Evolutionary conservation across 257 asterid species (phyloP).

Genomic region (Solanum peruvianum): DNA sequence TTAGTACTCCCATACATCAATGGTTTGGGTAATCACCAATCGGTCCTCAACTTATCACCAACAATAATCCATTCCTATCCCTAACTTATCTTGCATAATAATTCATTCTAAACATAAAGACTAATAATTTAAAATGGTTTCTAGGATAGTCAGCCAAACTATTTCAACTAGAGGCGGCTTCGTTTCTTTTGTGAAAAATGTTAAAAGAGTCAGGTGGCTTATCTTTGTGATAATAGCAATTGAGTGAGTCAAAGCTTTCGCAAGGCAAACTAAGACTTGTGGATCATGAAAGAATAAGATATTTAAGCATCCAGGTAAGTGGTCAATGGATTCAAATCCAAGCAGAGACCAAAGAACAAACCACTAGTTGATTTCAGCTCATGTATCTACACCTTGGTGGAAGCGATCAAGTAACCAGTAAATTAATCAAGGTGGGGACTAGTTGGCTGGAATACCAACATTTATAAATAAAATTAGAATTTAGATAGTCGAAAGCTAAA

Average conservation of each 20-base stretch:
- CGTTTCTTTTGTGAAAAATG: background rate
- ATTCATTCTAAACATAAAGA: background rate
- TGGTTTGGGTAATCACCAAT: background rate
- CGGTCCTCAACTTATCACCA: background rate
- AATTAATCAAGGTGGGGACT: background rate
- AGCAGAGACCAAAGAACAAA: background rate
- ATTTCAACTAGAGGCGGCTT: background rate
- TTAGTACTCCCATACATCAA: background rate
- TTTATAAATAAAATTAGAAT: background rate
- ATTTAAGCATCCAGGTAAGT: background rate
- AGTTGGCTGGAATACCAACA: background rate
- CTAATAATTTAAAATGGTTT: background rate
- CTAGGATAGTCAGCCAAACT: background rate
- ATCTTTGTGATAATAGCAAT: background rate
- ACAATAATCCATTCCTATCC: background rate
- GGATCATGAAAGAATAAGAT: background rate
- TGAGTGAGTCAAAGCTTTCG: background rate
- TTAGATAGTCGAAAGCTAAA: background rate
- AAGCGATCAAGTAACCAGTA: background rate
- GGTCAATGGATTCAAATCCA: background rate
- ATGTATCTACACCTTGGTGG: background rate
- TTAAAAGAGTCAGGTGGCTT: background rate
- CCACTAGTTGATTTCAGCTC: background rate
- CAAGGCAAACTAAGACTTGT: background rate
- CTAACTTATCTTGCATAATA: background rate